Base-by-base conservation (phyloP, 768 basidiomycete species). In the Leucosporidium creatinivorum region DNA sequence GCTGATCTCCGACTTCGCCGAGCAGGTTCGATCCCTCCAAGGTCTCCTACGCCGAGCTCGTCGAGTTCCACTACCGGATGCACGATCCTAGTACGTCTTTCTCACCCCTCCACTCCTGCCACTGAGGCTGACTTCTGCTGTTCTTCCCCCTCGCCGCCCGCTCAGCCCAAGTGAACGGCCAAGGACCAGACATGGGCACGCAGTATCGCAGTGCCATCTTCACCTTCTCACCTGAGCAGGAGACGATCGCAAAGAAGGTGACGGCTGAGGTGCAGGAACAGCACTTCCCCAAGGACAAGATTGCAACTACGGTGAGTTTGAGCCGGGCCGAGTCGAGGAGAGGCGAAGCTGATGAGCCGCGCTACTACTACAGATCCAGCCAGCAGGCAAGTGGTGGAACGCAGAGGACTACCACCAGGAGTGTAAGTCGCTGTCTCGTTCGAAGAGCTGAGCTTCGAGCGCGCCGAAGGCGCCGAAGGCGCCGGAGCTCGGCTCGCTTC, bases 141-240 rank as follows among this genome's bases (percentile, higher is more conserved):
- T 57, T 28, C 49, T 8, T 19, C 26, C 17, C 1, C 1, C 30
- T 25, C 10, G 19, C 21, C 31, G 5, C 1, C 39, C 13, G 6
- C 30, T 10, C 30, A 55, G 51, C 66, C 23, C 66, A 70, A 44
- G 67, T 66, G n/a, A 36, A 73, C 49, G 66, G 70, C 10, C 73
- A 76, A 61, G 74, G 74, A 9, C 72, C 73, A 7, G 75, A 76
- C 67, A 26, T 48, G 23, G 71, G 73, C 25, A 66, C 77, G 89
- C 91, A 97, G 79, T 97, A 97, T 77, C 90, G 94, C 58, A 93
- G 92, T 2, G 90, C 85, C 18, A 94, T 98, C 76, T 97, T 93
- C 79, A 87, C 85, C 19, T 80, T 88, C 73, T 83, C 85, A 0
- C 81, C 83, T 0, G 89, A 89, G 72, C 94, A 97, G 77, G 80